Evolutionary conservation across 2,329 filamentous ascomycete genomes (phyloP).

Genomic region (Paecilomyces dactylethromorphus): DNA sequence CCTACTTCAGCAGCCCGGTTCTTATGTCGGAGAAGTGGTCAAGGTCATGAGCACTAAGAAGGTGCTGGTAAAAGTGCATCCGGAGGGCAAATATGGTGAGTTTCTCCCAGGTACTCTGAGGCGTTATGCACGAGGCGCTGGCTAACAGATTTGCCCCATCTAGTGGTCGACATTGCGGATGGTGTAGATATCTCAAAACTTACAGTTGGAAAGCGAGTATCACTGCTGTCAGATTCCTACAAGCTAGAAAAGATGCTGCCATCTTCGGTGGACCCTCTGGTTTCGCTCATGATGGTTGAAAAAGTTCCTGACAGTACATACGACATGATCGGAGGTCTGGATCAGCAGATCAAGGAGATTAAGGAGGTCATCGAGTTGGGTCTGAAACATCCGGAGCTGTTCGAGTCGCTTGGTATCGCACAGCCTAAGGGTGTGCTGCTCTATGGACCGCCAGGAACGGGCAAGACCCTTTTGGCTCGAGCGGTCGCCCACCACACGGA

Average conservation of each 20-base stretch:
- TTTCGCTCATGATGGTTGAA: conserved; percentile 99
- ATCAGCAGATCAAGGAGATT: conserved; percentile 99
- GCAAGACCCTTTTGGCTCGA: conserved; percentile 90
- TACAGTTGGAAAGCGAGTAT: conserved; percentile 94
- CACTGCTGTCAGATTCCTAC: conserved; percentile 92
- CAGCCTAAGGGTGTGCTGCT: conserved; percentile 96
- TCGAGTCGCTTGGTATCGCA: conserved; percentile 97
- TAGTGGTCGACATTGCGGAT: conserved; percentile 94
- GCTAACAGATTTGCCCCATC: conserved; percentile 1
- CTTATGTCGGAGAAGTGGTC: conserved; percentile 98
- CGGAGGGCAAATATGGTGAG: conserved; percentile 98
- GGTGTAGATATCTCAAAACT: conserved; percentile 92
- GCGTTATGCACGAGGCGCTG: conserved; percentile 1
- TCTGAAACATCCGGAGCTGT: conserved; percentile 95
- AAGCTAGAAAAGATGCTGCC: conserved; percentile 98
- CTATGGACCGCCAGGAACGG: conserved; percentile 93
- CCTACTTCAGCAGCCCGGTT: conserved; percentile 91
- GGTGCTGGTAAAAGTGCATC: conserved; percentile 97
- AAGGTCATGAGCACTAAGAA: conserved; percentile 99
- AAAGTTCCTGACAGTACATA: conserved; percentile 99
- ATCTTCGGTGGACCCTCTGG: conserved; percentile 94
- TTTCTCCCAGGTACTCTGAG: conserved; percentile 4
- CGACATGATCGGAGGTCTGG: conserved; percentile 98
- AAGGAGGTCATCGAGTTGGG: conserved; percentile 99
- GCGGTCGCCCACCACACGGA: conserved; percentile 97